Base-by-base conservation (phyloP, 345 rosid genomes). In the Capsella bursapastoris region DNA sequence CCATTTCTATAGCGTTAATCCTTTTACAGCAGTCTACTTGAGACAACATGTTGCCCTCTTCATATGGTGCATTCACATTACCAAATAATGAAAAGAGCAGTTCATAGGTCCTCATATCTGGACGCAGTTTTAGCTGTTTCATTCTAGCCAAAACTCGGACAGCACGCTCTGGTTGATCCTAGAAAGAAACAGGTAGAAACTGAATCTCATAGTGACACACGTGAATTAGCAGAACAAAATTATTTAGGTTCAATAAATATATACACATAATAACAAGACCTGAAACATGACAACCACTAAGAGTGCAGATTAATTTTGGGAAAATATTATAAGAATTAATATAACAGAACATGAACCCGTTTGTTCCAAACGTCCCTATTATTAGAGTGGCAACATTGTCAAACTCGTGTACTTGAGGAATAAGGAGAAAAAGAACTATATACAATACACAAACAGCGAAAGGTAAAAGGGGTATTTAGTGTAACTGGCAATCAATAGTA, bases 91-190 rank as follows among this genome's bases (percentile, higher is more conserved):
- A 87, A 86, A 92, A 87, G 71, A 94, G 78, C 58, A 81, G 84
- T 72, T 85, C 87, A 64, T 86, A 95, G 0, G 97, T 95, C 77
- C 61, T 67, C 74, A 81, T 79, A 80, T 92, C 83, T 7, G 90
- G 90, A 57, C 76, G 82, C 72, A 87, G 22, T n/a, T 83, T 76
- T 57, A 79, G 59, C 78, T 83, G 73, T 81, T 83, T 88, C 96
- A 94, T 90, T 84, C 83, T 91, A 67, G 87, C 86, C 66, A 86
- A 83, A 55, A 84, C 78, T 66, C 67, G 79, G 81, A 87, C 44
- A 56, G 92, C 97, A 57, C 90, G 90, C 70, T 92, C 95, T 51
- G 89, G 97, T 83, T 84, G 86, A 78, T 85, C 84, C 97, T 91
- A 91, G 74, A 80, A 58, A 34, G 62, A 48, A 55, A 38, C 38